Evolutionary conservation across 2,329 filamentous ascomycete genomes (phyloP).

Genomic region (Colletotrichum sp.): DNA sequence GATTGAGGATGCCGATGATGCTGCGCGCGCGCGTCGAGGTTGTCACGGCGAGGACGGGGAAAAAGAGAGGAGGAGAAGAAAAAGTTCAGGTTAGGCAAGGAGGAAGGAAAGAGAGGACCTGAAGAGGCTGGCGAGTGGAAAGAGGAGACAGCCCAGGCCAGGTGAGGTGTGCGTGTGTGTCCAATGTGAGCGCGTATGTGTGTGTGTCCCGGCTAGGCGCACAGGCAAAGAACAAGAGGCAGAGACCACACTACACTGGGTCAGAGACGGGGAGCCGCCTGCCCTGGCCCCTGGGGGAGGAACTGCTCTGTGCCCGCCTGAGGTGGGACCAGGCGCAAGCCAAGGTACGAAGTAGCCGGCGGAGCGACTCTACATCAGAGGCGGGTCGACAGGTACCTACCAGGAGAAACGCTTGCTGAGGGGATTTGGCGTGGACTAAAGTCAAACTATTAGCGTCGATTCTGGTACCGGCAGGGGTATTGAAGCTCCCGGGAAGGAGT

Average conservation of each 20-base stretch:
- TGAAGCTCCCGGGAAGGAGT: neutral
- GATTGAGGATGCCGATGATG: neutral
- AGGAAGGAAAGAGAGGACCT: slow-evolving; percentile 12
- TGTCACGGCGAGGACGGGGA: slow-evolving; percentile 15
- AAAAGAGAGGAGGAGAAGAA: slow-evolving; percentile 11
- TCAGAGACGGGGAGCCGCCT: slow-evolving; percentile 18
- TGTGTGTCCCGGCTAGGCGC: neutral
- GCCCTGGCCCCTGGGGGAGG: slow-evolving; percentile 1
- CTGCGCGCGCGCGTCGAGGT: slow-evolving; percentile 13
- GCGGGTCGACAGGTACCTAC: neutral
- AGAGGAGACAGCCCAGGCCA: slow-evolving; percentile 9
- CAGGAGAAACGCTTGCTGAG: neutral
- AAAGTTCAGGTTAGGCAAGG: slow-evolving; percentile 9
- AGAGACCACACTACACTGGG: neutral
- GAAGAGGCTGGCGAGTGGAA: slow-evolving; percentile 21
- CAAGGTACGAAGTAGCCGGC: slow-evolving; percentile 12
- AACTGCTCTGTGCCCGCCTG: slow-evolving; percentile 13
- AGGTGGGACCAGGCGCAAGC: slow-evolving; percentile 3
- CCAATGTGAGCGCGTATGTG: neutral
- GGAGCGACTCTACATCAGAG: neutral
- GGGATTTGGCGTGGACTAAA: neutral
- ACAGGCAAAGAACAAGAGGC: neutral
- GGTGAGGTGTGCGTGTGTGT: neutral
- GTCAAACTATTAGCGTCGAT: neutral
- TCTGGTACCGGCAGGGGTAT: neutral